Percentiles rank a stretch among this genome's conserved stretches.
These are phyloP conservation scores for Cyclotella choctawhatcheeana DNA, from an alignment of 108 stramenopile species.

Conservation along the genomic window DNA sequence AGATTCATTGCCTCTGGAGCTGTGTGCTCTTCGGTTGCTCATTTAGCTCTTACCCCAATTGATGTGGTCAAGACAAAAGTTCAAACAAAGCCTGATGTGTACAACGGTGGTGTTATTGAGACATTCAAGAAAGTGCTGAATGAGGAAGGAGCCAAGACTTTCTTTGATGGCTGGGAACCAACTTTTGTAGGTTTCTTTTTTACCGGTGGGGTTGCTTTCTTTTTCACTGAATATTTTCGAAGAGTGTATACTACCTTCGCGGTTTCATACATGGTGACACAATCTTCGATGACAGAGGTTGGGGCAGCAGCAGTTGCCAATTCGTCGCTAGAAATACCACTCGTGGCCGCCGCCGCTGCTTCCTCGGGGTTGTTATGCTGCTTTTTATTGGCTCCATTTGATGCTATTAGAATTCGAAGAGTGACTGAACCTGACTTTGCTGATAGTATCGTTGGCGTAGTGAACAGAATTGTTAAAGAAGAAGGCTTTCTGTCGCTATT, in stretches of 20 bases:
- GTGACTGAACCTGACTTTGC: constrained; percentile 76
- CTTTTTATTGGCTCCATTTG: constrained; percentile 72
- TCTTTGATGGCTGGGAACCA: constrained; percentile 87
- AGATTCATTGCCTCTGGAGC: constrained; percentile 78
- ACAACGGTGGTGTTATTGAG: constrained; percentile 54
- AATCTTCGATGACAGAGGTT: constrained; percentile 29
- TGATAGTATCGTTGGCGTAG: constrained; percentile 57
- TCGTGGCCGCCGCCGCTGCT: constrained; percentile 37
- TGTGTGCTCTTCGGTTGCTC: constrained; percentile 74
- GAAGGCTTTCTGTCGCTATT: constrained; percentile 68
- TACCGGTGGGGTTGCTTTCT: constrained; percentile 71
- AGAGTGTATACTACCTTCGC: constrained; percentile 49
- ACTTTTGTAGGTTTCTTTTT: constrained; percentile 85
- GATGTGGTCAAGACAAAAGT: constrained; percentile 84
- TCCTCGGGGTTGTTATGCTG: constrained; percentile 59
- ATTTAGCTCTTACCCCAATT: constrained; percentile 76
- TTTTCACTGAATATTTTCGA: constrained; percentile 74
- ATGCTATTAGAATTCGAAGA: constrained; percentile 70
- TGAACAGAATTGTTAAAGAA: constrained; percentile 58
- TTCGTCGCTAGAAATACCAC: constrained; percentile 45
- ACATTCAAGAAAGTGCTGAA: constrained; percentile 66
- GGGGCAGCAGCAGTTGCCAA: constrained; percentile 10
- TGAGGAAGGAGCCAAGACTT: constrained; percentile 59
- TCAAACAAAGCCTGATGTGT: constrained; percentile 85
- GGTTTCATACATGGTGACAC: constrained; percentile 17